Conservation (phyloP, 2,329 filamentous ascomycete species). For the Hypoxylon rubiginosum region DNA sequence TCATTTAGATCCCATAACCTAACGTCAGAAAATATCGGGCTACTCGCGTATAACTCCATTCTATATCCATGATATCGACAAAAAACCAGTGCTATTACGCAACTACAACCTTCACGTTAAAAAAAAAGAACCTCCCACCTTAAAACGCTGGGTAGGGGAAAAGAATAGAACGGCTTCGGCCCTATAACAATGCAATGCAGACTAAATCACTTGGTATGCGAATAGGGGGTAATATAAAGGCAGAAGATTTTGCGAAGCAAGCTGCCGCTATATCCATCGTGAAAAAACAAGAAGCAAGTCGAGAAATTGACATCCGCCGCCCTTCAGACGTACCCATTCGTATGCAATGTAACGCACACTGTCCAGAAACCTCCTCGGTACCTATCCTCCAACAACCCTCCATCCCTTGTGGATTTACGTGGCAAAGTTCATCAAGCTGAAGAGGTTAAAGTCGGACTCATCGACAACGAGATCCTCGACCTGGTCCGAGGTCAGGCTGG, state of each 20-base stretch:
- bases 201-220: constrained; percentile 1
- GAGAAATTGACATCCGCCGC: constrained; percentile 28
- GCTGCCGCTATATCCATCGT: constrained; percentile 36
- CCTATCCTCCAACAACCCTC: background rate
- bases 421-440: constrained; percentile 49
- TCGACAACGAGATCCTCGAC: constrained; percentile 52
- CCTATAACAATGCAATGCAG: background rate
- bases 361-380: background rate
- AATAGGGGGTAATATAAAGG: constrained; percentile 10
- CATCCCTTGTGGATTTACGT: constrained; percentile 12
- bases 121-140: background rate
- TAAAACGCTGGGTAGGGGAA: background rate
- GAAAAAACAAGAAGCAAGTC: constrained; percentile 14
- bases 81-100: background rate
- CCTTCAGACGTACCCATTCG: background rate
- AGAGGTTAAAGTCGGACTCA: constrained; percentile 42
- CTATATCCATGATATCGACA: background rate
- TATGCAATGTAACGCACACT: constrained; percentile 11
- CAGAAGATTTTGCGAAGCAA: constrained; percentile 25
- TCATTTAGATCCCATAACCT: constrained; percentile 11
- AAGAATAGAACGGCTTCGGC: background rate
- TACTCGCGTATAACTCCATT: constrained; percentile 3
- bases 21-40: constrained; percentile 2
- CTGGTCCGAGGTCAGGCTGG: constrained; percentile 56
- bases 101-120: constrained; percentile 9